Conservation (phyloP, 2,329 filamentous ascomycete genomes). For the Rhynchosporium agropyri region DNA sequence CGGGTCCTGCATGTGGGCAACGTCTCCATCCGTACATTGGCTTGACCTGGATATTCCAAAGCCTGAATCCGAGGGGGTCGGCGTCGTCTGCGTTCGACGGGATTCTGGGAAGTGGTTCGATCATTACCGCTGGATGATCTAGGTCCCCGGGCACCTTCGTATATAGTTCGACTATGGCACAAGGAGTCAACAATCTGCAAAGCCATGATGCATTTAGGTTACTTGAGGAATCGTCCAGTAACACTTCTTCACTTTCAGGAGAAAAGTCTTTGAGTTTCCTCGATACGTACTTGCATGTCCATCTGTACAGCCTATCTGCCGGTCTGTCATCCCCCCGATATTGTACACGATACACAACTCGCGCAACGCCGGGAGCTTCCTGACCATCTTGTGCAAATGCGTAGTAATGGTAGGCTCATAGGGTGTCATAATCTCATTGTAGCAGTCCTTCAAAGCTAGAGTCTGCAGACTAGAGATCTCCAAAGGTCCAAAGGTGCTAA, state of each 20-base stretch:
- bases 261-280: no score
- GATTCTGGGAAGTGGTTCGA: conserved; percentile 7
- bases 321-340: conserved; percentile 16
- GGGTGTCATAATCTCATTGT: not conserved
- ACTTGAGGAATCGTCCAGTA: no score
- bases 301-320: conserved; percentile 16
- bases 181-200: no score
- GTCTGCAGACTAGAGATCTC: conserved; percentile 24
- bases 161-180: conserved; percentile 10
- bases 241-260: no score
- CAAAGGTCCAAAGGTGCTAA: conserved; percentile 22
- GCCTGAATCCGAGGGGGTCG: conserved; percentile 1
- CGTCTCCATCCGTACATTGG: conserved; percentile 30
- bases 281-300: conserved; percentile 1
- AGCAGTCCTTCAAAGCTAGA: conserved; percentile 25
- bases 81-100: not conserved
- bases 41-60: conserved; percentile 15
- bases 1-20: conserved; percentile 20
- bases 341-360: conserved; percentile 24
- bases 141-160: conserved; percentile 22
- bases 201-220: no score
- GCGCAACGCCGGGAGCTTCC: conserved; percentile 17
- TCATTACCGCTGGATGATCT: not conserved
- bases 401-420: conserved; percentile 3
- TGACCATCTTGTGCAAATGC: conserved; percentile 13